phyloP scores from a whole-genome alignment of 1,284 basidiomycete species.

The Cryptococcus sp. region DNA sequence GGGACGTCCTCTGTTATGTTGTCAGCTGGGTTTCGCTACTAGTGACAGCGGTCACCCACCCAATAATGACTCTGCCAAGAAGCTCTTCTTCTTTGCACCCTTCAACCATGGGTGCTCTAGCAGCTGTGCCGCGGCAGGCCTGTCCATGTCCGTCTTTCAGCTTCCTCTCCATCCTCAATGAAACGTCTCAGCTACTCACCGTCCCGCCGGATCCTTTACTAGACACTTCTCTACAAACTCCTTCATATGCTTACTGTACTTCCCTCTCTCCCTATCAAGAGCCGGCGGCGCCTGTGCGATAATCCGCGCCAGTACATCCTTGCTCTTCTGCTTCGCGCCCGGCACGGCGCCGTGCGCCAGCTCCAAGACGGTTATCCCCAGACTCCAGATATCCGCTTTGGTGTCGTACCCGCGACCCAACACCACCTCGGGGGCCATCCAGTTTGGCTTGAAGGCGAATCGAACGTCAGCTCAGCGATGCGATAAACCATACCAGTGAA shows the following conservation, averaged over 20 bases:
- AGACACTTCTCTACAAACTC: slow-evolving; percentile 84
- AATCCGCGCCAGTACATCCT: slow-evolving; percentile 20
- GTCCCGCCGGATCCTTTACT: slow-evolving; percentile 69
- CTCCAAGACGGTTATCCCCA: slow-evolving; percentile 82
- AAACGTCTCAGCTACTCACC: slow-evolving; percentile 53
- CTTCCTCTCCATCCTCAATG: background rate
- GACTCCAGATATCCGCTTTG: slow-evolving; percentile 94
- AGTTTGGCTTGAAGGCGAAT: slow-evolving; percentile 60
- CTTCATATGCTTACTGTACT: slow-evolving; percentile 70
- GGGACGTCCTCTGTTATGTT: slow-evolving; percentile 22
- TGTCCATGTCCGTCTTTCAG: slow-evolving; percentile 2
- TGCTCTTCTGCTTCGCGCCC: slow-evolving; percentile 13
- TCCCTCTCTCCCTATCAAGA: slow-evolving; percentile 33
- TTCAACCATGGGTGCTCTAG: slow-evolving; percentile 37
- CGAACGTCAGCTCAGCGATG: background rate
- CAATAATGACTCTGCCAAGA: slow-evolving; percentile 35
- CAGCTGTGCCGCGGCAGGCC: slow-evolving; percentile 25
- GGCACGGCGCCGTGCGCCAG: slow-evolving; percentile 38
- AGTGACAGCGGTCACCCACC: slow-evolving; percentile 15
- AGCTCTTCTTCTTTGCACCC: slow-evolving; percentile 29
- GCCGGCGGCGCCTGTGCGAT: slow-evolving; percentile 20
- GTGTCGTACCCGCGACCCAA: slow-evolving; percentile 81
- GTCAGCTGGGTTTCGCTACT: background rate
- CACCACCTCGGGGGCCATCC: slow-evolving; percentile 98
- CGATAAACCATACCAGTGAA: background rate